Percentiles rank a stretch among this genome's conserved stretches.
phyloP scores from a whole-genome alignment of 2,329 filamentous ascomycete species.

The Aspergillus clavatus region DNA sequence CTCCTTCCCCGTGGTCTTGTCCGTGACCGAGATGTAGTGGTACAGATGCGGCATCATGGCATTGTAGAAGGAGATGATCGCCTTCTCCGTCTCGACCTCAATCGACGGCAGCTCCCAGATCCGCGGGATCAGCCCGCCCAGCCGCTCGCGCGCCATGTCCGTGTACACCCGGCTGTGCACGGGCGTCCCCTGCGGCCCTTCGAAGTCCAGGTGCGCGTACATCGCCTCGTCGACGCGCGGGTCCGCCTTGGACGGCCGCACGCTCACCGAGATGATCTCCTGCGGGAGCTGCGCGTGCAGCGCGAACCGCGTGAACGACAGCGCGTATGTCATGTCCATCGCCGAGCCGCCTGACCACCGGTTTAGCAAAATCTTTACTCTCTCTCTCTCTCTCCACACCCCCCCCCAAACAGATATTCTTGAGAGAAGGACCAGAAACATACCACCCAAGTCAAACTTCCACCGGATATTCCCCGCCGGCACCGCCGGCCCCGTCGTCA shows the following conservation, averaged over 20 bases:
- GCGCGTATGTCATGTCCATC: constrained; percentile 39
- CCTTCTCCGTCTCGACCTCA: constrained; percentile 29
- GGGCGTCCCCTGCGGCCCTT: constrained; percentile 13
- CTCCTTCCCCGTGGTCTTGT: constrained; percentile 25
- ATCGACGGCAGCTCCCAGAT: constrained; percentile 32
- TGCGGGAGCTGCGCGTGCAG: constrained; percentile 23
- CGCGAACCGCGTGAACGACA: constrained; percentile 32
- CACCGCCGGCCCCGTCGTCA: constrained; percentile 23
- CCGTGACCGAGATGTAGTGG: constrained; percentile 28
- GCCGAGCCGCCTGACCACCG: constrained; percentile 27
- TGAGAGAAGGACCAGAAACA: not conserved
- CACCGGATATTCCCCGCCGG: constrained; percentile 35
- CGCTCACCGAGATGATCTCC: constrained; percentile 29
- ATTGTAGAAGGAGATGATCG: constrained; percentile 30
- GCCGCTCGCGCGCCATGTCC: constrained; percentile 24
- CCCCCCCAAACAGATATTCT: too few relatives aligned
- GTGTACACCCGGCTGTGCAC: constrained; percentile 29
- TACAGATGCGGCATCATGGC: constrained; percentile 34
- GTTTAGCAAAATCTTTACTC: too few relatives aligned
- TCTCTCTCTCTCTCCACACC: too few relatives aligned
- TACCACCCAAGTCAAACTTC: constrained; percentile 33
- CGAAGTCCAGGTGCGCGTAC: constrained; percentile 27
- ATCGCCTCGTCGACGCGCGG: constrained; percentile 30
- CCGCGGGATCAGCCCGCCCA: constrained; percentile 22
- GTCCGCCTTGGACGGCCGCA: constrained; percentile 21